A percentile compares a stretch with the other conserved stretches of the same genome.
phyloP scores from a whole-genome alignment of 768 basidiomycete genomes.

The Macrolepiota albuminosa region DNA sequence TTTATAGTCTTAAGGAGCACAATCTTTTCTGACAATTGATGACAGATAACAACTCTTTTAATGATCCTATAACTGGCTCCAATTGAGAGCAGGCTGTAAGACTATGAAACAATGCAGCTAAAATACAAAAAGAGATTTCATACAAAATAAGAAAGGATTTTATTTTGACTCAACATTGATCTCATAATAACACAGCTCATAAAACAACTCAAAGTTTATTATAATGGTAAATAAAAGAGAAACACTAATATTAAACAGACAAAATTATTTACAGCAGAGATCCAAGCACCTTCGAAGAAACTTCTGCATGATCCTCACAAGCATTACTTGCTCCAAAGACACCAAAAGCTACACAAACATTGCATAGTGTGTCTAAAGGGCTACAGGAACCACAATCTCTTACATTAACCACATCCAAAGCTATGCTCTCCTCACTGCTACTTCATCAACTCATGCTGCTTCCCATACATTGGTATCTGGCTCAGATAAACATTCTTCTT shows the following conservation, averaged over 20 bases:
- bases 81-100: not conserved
- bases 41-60: not conserved
- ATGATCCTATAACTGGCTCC: not conserved
- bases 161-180: not conserved
- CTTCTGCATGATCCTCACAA: not conserved
- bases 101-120: not conserved
- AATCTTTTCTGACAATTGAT: not conserved
- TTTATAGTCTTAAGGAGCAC: not conserved
- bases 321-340: not conserved
- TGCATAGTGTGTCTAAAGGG: not conserved
- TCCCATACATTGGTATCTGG: too few species aligned
- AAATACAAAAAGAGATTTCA: not conserved
- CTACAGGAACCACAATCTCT: not conserved
- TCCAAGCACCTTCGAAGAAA: not conserved
- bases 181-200: not conserved
- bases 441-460: not conserved
- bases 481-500: too few species aligned
- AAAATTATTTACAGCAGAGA: not conserved
- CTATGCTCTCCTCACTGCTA: not conserved
- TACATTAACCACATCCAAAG: not conserved
- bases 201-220: too few species aligned
- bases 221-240: too few species aligned
- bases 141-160: not conserved
- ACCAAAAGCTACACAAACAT: not conserved
- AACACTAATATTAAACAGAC: not conserved